A percentile compares a stretch with the other conserved stretches of the same genome.
Conservation (phyloP, 2,329 filamentous ascomycete species). For the Ascochyta clinopodiicola region DNA sequence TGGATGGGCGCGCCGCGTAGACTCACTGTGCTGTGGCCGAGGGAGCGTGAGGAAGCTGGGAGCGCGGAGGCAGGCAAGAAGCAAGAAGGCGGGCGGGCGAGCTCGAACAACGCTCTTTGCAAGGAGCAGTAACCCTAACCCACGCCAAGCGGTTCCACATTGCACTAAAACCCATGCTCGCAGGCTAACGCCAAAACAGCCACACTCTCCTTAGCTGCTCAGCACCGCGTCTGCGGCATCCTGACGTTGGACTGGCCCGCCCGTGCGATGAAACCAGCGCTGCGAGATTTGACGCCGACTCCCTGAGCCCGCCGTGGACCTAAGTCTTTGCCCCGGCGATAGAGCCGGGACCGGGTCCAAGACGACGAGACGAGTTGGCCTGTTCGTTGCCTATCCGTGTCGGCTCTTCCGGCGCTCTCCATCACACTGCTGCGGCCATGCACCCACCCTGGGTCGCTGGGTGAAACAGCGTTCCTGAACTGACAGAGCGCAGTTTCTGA, state of each 20-base stretch:
- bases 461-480: conserved; percentile 12
- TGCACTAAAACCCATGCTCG: conserved; percentile 1
- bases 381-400: conserved; percentile 33
- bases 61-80: conserved; percentile 27
- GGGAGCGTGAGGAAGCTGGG: conserved; percentile 29
- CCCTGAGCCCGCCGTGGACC: conserved; percentile 11
- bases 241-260: background rate
- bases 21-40: conserved; percentile 30
- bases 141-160: conserved; percentile 16
- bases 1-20: conserved; percentile 20
- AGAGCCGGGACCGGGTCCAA: no score
- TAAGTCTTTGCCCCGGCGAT: conserved; percentile 13
- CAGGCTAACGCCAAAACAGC: conserved; percentile 12
- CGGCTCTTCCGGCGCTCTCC: conserved; percentile 13
- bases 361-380: conserved; percentile 24
- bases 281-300: conserved; percentile 6
- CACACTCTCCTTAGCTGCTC: conserved; percentile 1
- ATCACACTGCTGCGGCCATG: conserved; percentile 15
- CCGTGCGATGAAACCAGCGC: conserved; percentile 6
- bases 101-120: conserved; percentile 33
- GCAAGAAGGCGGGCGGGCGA: conserved; percentile 25
- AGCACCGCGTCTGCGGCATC: no score
- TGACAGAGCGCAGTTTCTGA: conserved; percentile 12
- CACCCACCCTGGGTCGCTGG: background rate
- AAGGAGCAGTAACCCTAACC: conserved; percentile 27